Conservation (phyloP, 306 rosid genomes). For the Prinsepia uniflora region DNA sequence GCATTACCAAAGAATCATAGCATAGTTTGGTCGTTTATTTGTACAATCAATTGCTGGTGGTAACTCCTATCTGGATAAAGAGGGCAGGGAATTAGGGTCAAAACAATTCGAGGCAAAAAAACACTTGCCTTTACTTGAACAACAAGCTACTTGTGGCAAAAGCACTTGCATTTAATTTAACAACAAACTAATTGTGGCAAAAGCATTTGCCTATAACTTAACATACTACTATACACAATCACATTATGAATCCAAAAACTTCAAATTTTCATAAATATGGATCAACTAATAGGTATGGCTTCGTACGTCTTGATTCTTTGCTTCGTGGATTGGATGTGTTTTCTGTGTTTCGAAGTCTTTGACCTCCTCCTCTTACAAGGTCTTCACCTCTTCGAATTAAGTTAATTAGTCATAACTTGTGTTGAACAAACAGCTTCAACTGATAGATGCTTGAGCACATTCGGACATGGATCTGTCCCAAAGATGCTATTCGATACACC, state of each 20-base stretch:
- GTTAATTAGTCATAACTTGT: slow-evolving; percentile 20
- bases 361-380: slow-evolving; percentile 7
- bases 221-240: not conserved
- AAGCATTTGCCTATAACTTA: not conserved
- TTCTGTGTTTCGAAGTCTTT: not conserved
- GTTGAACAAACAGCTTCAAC: slow-evolving; percentile 37
- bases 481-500: slow-evolving; percentile 25
- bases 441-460: slow-evolving; percentile 31
- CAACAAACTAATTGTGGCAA: slow-evolving; percentile 8
- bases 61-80: no score
- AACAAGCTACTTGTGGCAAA: slow-evolving; percentile 7
- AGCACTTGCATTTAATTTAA: not conserved
- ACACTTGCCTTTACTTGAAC: not conserved
- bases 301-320: not conserved
- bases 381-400: slow-evolving; percentile 26
- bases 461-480: slow-evolving; percentile 41
- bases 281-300: not conserved
- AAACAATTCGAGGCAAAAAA: slow-evolving; percentile 6
- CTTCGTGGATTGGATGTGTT: not conserved
- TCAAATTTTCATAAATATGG: not conserved
- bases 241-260: not conserved
- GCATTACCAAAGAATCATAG: no score
- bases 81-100: not conserved
- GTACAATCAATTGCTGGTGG: no score
- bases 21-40: no score